Evolutionary conservation across 2,329 filamentous ascomycete genomes (phyloP).

Genomic region (Chaetomium olivaceum): DNA sequence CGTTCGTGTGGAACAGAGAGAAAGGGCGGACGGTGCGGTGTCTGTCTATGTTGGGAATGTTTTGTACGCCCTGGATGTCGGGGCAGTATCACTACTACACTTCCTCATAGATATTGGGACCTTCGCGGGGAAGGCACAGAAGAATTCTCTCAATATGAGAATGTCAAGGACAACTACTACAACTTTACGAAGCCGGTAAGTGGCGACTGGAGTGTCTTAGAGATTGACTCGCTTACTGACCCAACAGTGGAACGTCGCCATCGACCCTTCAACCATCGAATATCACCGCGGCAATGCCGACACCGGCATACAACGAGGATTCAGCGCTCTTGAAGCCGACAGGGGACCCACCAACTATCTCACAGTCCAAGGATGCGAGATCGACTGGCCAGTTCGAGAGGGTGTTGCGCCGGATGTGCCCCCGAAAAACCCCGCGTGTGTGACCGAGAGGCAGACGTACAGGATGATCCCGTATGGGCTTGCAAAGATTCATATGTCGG

Average conservation of each 20-base stretch:
- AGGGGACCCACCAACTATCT: background rate
- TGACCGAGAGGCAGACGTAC: background rate
- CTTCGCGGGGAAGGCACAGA: background rate
- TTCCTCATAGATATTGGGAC: background rate
- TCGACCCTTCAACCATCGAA: background rate
- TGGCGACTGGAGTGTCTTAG: background rate
- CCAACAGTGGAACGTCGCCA: background rate
- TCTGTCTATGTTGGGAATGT: background rate
- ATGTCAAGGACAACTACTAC: background rate
- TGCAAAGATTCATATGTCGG: background rate
- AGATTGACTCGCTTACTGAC: background rate
- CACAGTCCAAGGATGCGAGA: background rate
- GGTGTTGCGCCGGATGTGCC: background rate
- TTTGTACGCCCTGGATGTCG: background rate
- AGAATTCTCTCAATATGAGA: background rate
- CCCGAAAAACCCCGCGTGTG: background rate
- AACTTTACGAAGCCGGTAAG: slow-evolving; percentile 1
- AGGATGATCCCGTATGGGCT: background rate
- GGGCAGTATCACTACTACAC: background rate
- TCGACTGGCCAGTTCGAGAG: background rate
- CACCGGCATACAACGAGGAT: background rate
- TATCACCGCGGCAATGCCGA: background rate
- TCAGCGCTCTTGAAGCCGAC: background rate
- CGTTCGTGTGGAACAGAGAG: background rate
- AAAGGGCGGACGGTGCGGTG: background rate